Conservation (phyloP, 352 stramenopile genomes). For the Thalassiosira pacifica region DNA sequence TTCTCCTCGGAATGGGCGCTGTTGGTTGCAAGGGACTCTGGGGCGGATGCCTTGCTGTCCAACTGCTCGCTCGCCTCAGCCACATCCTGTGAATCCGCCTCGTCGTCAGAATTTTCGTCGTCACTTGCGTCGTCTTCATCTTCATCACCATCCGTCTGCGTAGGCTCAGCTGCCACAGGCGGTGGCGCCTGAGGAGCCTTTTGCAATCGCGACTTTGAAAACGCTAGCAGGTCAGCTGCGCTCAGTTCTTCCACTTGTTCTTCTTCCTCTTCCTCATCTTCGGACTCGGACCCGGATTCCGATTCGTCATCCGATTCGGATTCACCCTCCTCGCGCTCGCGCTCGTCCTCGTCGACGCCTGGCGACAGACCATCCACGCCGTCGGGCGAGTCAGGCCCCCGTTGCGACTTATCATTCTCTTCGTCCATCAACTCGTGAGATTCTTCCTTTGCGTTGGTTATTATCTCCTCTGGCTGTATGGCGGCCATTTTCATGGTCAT, state of each 20-base stretch:
- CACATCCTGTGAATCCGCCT: slow-evolving; percentile 12
- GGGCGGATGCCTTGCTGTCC: neutral
- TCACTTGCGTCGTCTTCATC: neutral
- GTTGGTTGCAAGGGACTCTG: neutral
- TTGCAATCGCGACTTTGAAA: slow-evolving; percentile 54
- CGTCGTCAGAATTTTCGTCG: slow-evolving; percentile 4
- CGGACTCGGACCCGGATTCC: slow-evolving; percentile 21
- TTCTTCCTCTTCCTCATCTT: slow-evolving; percentile 41
- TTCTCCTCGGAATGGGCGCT: slow-evolving; percentile 1
- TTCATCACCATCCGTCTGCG: neutral
- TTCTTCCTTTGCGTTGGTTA: neutral
- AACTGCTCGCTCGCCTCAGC: slow-evolving; percentile 1
- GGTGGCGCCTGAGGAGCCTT: slow-evolving; percentile 8
- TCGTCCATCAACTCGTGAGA: neutral
- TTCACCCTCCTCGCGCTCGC: neutral
- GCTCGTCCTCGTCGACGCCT: slow-evolving; percentile 4
- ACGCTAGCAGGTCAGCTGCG: slow-evolving; percentile 48
- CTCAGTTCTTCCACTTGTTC: slow-evolving; percentile 23
- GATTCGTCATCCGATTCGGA: slow-evolving; percentile 35
- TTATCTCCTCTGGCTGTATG: neutral
- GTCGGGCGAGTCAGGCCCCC: slow-evolving; percentile 9
- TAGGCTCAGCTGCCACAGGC: neutral
- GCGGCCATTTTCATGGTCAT: slow-evolving; percentile 34
- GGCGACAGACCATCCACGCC: slow-evolving; percentile 1
- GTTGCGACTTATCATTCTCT: neutral